Evolutionary conservation across 306 rosid species (phyloP).

Genomic region (Gillenia trifoliata): DNA sequence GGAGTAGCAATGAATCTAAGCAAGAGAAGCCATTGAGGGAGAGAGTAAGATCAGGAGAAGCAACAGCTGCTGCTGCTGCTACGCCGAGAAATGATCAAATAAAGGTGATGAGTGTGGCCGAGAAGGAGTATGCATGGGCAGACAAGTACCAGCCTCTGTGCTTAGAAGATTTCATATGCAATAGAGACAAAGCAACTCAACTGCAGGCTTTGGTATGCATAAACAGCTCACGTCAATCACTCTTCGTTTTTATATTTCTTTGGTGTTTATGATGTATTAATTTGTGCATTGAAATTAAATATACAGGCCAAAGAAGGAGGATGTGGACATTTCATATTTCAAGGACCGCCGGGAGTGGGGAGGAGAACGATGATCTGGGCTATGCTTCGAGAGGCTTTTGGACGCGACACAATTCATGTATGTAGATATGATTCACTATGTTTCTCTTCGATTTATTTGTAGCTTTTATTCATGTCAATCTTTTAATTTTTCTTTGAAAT

Average conservation of each 20-base stretch:
- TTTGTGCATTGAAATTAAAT: not conserved
- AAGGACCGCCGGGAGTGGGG: conserved; percentile 78
- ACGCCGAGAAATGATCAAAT: not conserved
- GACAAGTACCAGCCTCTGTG: conserved; percentile 49
- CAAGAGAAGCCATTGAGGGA: conserved; percentile 63
- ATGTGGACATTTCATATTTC: conserved; percentile 65
- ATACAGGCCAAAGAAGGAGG: conserved; percentile 39
- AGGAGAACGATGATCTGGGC: conserved; percentile 86
- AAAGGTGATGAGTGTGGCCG: not conserved
- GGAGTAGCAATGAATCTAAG: not conserved
- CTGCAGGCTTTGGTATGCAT: conserved; percentile 43
- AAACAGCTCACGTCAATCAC: not conserved
- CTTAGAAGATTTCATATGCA: conserved; percentile 68
- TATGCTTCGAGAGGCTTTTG: conserved; percentile 69
- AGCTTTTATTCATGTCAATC: not conserved
- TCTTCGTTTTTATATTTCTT: not conserved
- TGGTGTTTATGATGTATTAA: not conserved
- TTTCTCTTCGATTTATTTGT: not conserved
- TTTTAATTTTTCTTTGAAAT: not conserved
- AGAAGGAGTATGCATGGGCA: conserved; percentile 50
- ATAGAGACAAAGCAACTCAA: conserved; percentile 40
- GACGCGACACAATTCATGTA: conserved; percentile 46
- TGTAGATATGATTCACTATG: not conserved
- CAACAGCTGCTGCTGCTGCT: not conserved
- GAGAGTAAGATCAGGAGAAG: conserved; percentile 10